Conservation (phyloP, 2,329 filamentous ascomycete genomes). For the Phyllosticta citriasiana region DNA sequence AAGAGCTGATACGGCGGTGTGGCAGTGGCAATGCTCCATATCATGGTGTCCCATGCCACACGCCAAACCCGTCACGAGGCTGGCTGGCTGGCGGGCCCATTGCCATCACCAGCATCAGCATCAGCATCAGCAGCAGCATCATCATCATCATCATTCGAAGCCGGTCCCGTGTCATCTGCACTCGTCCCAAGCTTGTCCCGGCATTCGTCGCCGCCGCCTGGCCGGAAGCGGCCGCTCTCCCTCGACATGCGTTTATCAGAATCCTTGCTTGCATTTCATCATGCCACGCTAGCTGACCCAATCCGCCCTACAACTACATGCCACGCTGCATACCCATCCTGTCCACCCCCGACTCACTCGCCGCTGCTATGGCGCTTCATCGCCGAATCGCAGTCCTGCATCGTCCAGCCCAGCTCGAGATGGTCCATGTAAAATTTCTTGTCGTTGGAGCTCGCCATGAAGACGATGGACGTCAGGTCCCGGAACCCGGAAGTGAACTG, state of each 20-base stretch:
- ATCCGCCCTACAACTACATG: not conserved
- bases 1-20: not conserved
- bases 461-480: slow-evolving; percentile 31
- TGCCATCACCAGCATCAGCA: no score
- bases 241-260: slow-evolving; percentile 3
- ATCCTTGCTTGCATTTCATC: not conserved
- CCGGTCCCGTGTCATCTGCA: not conserved
- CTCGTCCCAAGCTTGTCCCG: not conserved
- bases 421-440: slow-evolving; percentile 40
- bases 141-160: not conserved
- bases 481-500: slow-evolving; percentile 28
- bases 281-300: not conserved
- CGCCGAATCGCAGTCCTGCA: slow-evolving; percentile 40
- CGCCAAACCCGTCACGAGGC: not conserved
- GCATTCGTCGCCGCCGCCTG: not conserved
- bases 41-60: not conserved
- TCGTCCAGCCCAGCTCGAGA: slow-evolving; percentile 38
- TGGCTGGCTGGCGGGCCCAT: no score
- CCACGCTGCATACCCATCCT: no score
- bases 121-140: not conserved
- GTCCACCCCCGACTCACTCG: no score
- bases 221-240: not conserved
- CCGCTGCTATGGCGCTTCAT: slow-evolving; percentile 20
- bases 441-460: slow-evolving; percentile 31
- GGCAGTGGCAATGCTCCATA: not conserved